Evolutionary conservation across 225 moss, liverwort and hornwort species (phyloP).

Genomic region (Climacium dendroides): DNA sequence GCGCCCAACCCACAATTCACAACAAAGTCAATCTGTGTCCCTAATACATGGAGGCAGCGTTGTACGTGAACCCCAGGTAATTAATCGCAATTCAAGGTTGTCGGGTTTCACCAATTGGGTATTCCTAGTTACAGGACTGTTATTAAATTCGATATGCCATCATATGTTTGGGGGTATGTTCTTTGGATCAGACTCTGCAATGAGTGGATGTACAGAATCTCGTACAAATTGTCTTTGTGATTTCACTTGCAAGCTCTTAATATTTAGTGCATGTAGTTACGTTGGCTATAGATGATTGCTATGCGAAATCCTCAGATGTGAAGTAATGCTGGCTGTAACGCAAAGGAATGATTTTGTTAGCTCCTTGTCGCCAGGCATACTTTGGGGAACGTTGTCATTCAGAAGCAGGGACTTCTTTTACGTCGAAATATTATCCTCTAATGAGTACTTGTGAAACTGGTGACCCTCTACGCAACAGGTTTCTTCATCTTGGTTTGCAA

Average conservation of each 20-base stretch:
- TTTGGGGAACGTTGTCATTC: neutral
- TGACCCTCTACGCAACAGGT: constrained; percentile 10
- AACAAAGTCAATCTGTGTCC: constrained; percentile 34
- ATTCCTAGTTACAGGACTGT: neutral
- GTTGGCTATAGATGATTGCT: neutral
- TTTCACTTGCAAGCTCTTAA: neutral
- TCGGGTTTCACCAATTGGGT: neutral
- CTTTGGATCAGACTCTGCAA: neutral
- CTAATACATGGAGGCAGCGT: constrained; percentile 36
- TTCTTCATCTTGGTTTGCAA: constrained; percentile 34
- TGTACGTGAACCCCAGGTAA: constrained; percentile 61
- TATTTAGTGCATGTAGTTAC: neutral
- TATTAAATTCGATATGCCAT: neutral
- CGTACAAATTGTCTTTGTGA: neutral
- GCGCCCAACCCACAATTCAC: constrained; percentile 33
- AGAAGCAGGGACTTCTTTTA: neutral
- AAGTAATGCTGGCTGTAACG: neutral
- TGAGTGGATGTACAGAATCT: neutral
- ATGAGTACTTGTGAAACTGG: neutral
- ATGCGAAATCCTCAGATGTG: neutral
- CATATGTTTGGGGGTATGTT: neutral
- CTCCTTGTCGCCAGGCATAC: neutral
- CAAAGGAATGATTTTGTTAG: neutral
- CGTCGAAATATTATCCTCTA: neutral
- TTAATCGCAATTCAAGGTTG: neutral